Base-by-base conservation (phyloP, 768 basidiomycete genomes). In the Suillus subluteus region DNA sequence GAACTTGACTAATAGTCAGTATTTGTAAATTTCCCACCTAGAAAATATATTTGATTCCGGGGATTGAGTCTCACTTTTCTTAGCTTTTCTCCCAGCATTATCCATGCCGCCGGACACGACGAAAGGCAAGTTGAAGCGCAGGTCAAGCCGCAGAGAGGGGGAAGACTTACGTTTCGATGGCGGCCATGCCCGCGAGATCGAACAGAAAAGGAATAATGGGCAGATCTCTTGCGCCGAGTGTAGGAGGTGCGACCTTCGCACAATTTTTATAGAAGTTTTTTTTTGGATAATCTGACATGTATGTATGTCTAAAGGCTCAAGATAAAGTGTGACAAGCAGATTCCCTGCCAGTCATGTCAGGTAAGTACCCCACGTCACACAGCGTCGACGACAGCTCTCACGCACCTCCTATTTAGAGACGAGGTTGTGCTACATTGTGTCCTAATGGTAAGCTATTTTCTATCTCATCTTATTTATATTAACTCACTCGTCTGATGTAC, bases 321-420 rank as follows among this genome's bases (percentile, higher is more conserved):
- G 83, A 91, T 92, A 75, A 91, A 91, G 74, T 92, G 91, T 80
- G 89, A 91, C 84, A 92, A 91, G 81, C 85, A 89, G 69, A 89
- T 91, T 63, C 91, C 91, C 12, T 92, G 91, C 73, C 88, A 91
- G 74, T 90, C 90, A 0, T 91, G 91, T 74, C 86, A 87, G 81
- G 89, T 88, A 73, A 50, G 80, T 75, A 41, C 66, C 62, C 38
- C 40, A 35, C 38, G 23, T 30, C 23, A 64, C n/a, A 30, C 11
- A 37, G 40, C 7, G 0, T 35, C 50, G 9, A 9, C 21, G 9
- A 18, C 16, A 26, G n/a, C 35, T 32, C 37, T 21, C 9, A 16
- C 62, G 26, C 37, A 65, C 26, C 26, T 26, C 21, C 44, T 35
- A 62, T 64, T 58, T 70, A 90, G 86, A 79, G 90, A 70, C 78